Conservation (phyloP, 164 flowering plant genomes). For the Tetracentron sinense region DNA sequence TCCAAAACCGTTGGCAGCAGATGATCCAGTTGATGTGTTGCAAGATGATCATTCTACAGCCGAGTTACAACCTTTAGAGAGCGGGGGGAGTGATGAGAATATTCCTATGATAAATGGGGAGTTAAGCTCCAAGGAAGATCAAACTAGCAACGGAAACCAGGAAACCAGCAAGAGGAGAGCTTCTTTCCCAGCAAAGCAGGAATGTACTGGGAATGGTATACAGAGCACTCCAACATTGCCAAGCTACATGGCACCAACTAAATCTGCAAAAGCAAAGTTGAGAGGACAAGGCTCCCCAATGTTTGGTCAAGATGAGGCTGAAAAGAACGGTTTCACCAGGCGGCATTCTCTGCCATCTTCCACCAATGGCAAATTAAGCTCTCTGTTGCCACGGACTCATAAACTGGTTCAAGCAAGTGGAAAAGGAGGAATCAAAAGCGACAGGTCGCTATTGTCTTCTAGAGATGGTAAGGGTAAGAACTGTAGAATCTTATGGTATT, state of each 20-base stretch:
- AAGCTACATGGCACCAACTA: slow-evolving; percentile 84
- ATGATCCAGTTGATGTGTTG: slow-evolving; percentile 14
- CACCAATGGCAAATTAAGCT: slow-evolving; percentile 34
- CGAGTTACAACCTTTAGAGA: slow-evolving; percentile 37
- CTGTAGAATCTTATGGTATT: neutral
- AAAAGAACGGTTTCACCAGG: slow-evolving; percentile 36
- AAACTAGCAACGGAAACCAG: slow-evolving; percentile 34
- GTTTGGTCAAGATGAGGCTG: slow-evolving; percentile 36
- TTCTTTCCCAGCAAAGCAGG: slow-evolving; percentile 61
- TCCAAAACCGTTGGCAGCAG: slow-evolving; percentile 15
- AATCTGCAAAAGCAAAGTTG: slow-evolving; percentile 81
- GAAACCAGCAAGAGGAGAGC: slow-evolving; percentile 46
- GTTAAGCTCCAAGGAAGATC: slow-evolving; percentile 41
- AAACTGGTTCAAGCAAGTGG: slow-evolving; percentile 33
- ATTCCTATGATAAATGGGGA: slow-evolving; percentile 33
- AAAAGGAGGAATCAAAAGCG: slow-evolving; percentile 28
- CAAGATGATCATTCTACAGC: slow-evolving; percentile 21
- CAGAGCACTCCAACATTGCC: slow-evolving; percentile 68
- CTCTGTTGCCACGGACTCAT: slow-evolving; percentile 39
- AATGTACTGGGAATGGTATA: slow-evolving; percentile 54
- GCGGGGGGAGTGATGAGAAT: slow-evolving; percentile 31
- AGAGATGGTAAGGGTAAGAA: slow-evolving; percentile 19
- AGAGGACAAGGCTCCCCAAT: slow-evolving; percentile 57
- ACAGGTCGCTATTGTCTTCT: slow-evolving; percentile 18
- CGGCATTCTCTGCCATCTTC: slow-evolving; percentile 55